Evolutionary conservation across 2,329 filamentous ascomycete genomes (phyloP), one percentile per base, ranked within the genome.

Genomic region (Hymenoscyphus salicellus): DNA sequence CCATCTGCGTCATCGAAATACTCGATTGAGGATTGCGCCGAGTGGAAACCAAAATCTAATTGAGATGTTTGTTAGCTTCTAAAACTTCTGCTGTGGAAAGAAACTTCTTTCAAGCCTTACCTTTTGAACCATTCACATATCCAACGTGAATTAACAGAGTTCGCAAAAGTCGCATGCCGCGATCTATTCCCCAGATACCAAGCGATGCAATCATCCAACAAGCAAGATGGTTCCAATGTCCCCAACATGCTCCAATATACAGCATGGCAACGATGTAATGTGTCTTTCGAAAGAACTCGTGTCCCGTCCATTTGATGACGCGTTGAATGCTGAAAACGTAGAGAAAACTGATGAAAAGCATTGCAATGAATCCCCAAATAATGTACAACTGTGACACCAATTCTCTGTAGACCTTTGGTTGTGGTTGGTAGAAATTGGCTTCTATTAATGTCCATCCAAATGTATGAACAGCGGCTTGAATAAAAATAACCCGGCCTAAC

Each of bases 211-310:
- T 81, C 73, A 92, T 81, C 78, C 89, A 92, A 73, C 87, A 90
- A 57, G 83, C 81, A 3, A 93, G 79, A 60, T 86, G 79, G 60
- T 81, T 75, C 90, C 90, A 93, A 73, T 93, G 90, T 0, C 83
- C 89, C 84, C 89, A 92, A 75, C 89, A 89, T 2, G 89, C 89
- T 4, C 88, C 90, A 14, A 93, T 84, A 75, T 91, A 93, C 4
- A 92, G 75, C 78, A 89, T 86, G 11, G 89, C 90, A 1, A 92
- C 79, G 14, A 92, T 79, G 70, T 91, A 91, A 73, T 93, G 90
- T 0, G 84, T 78, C 73, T 91, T 92, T 66, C 89, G 83, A 80
- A 93, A 93, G 76, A 89, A 87, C 71, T 93, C 90, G 75, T 93
- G 92, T 2, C 90, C 90, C 0, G 88, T 91, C 58, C 83, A 76